Base-by-base conservation (phyloP, 116 monocot genomes). In the Posidonia oceanica region DNA sequence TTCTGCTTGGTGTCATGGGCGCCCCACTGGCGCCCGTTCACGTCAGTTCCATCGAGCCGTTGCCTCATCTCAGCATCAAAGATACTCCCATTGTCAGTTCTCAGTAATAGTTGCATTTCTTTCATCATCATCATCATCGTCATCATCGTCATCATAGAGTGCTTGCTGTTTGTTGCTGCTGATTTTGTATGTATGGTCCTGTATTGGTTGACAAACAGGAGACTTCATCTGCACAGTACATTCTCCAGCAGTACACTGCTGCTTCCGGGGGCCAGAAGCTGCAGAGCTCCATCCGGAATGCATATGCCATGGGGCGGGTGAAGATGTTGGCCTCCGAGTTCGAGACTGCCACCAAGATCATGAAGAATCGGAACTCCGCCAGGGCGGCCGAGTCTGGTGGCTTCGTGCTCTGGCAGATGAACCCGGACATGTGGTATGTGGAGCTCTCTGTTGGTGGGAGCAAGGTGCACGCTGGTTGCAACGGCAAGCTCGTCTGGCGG, bases 391-490 rank as follows among this genome's bases (percentile, higher is more conserved):
- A 91, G 71, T 75, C 87, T 0, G 97, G 97, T 12, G 83, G 97
- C 3, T 97, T 97, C 58, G 85, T 97, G 18, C 92, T 97, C 41
- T 97, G 97, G 97, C 89, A 85, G 72, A 74, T 95, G 95, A 71
- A 69, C 68, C 91, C 95, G 11, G 88, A 85, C 60, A 95, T 91
- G 91, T 95, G 95, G 95, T 95, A 91, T 69, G 86, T 95, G 1
- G 95, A 95, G 81, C 83, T 95, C 39, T 88, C 95, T 5, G 84
- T 88, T 39, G 91, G 91, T 4, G 82, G 82, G 15, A 88, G 88
- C 76, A 95, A 95, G 77, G 86, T 91, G 44, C 88, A 82, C 42
- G 95, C 95, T 1, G 95, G 95, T 36, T 95, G 81, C 74, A 91
- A 95, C 71, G 91, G 95, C 20, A 72, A 78, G 76, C 79, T 91